Evolutionary conservation across 129 eudicot species (phyloP).

Genomic region (Deinandra increscens): DNA sequence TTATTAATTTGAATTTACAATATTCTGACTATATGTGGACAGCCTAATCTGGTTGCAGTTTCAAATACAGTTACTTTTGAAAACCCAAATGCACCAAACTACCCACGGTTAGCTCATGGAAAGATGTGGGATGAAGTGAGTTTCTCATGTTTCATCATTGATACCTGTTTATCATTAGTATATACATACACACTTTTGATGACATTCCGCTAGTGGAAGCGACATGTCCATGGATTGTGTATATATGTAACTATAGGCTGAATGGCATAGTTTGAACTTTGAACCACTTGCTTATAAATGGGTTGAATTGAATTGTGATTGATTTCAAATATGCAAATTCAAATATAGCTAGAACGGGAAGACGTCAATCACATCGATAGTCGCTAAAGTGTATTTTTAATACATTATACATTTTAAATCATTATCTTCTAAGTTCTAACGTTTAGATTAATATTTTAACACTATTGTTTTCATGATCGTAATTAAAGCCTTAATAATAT

Average conservation of each 20-base stretch:
- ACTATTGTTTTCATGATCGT: background rate
- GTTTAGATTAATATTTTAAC: background rate
- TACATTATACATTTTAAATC: background rate
- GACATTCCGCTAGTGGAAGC: no score
- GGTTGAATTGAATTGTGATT: background rate
- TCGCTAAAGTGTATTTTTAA: background rate
- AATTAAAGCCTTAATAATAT: background rate
- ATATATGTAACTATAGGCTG: slow-evolving; percentile 2
- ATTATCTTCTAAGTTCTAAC: background rate
- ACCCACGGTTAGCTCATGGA: slow-evolving; percentile 97
- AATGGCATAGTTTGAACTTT: background rate
- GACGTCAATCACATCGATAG: background rate
- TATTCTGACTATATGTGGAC: slow-evolving; percentile 26
- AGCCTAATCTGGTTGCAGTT: slow-evolving; percentile 85
- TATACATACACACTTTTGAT: background rate
- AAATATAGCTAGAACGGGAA: background rate
- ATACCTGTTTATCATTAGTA: slow-evolving; percentile 5
- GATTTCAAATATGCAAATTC: background rate
- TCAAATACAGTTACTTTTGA: slow-evolving; percentile 72
- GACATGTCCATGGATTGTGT: no score
- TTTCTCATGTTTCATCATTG: background rate
- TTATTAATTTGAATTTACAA: slow-evolving; percentile 8
- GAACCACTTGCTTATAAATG: background rate
- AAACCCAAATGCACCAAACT: slow-evolving; percentile 89
- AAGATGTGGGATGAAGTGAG: slow-evolving; percentile 92